Evolutionary conservation across 164 flowering plant genomes (phyloP).

Genomic region (Houttuynia cordata): DNA sequence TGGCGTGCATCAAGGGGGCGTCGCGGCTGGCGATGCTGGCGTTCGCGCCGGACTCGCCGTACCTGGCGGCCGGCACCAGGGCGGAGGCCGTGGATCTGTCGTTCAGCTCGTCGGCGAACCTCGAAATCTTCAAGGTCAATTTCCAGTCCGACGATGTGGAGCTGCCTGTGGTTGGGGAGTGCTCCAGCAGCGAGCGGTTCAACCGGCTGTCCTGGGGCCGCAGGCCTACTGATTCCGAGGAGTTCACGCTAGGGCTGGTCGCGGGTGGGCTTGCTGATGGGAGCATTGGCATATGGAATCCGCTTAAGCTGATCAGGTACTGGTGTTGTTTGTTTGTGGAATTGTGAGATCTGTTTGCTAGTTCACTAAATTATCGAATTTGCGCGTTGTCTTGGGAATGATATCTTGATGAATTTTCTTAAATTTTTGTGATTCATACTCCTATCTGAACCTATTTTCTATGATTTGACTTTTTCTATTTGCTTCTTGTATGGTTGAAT

Average conservation of each 20-base stretch:
- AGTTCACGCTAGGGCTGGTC: slow-evolving; percentile 58
- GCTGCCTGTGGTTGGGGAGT: slow-evolving; percentile 44
- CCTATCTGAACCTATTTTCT: too few species aligned
- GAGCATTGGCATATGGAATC: slow-evolving; percentile 80
- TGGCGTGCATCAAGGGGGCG: slow-evolving; percentile 73
- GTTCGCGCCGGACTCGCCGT: slow-evolving; percentile 78
- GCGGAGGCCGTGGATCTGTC: slow-evolving; percentile 95
- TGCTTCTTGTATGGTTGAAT: background rate
- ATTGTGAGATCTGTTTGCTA: too few species aligned
- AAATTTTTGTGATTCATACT: too few species aligned
- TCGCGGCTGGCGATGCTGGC: slow-evolving; percentile 83
- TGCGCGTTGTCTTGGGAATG: too few species aligned
- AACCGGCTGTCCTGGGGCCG: slow-evolving; percentile 77
- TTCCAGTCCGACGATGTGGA: slow-evolving; percentile 76
- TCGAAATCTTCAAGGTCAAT: slow-evolving; percentile 86
- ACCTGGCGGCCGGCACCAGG: slow-evolving; percentile 92
- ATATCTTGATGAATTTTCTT: too few species aligned
- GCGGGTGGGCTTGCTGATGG: slow-evolving; percentile 97
- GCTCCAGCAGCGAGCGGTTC: slow-evolving; percentile 70
- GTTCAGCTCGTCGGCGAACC: slow-evolving; percentile 74
- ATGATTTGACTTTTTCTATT: background rate
- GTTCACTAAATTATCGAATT: too few species aligned
- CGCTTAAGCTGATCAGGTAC: slow-evolving; percentile 56
- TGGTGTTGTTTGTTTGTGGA: too few species aligned
- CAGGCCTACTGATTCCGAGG: slow-evolving; percentile 40